phyloP scores from a whole-genome alignment of 23 red algal genomes.

The Gracilaria gracilis region DNA sequence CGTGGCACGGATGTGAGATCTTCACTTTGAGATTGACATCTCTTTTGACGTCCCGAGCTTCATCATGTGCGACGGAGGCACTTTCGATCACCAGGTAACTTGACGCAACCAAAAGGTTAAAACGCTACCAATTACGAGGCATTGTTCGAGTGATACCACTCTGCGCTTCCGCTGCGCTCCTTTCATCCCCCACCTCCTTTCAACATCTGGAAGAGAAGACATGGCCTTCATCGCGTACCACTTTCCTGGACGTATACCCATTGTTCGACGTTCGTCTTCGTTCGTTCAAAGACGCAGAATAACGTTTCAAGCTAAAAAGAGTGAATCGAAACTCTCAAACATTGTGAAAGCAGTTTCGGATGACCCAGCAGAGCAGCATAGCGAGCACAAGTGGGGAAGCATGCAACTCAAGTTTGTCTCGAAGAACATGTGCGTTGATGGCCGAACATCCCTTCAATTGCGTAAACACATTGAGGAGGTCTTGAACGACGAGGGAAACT shows the following conservation, averaged over 20 bases:
- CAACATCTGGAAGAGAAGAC: neutral
- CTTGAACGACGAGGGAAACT: slow-evolving; percentile 44
- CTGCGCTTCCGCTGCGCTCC: too few relatives aligned
- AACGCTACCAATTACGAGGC: too few relatives aligned
- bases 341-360: neutral
- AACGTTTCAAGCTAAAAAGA: neutral
- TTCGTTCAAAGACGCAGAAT: neutral
- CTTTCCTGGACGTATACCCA: neutral
- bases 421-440: slow-evolving; percentile 34
- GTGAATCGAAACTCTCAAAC: neutral
- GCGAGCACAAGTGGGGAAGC: slow-evolving; percentile 18
- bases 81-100: too few relatives aligned
- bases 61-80: too few relatives aligned
- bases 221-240: neutral
- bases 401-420: slow-evolving; percentile 65
- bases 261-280: neutral
- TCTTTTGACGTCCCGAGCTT: too few relatives aligned
- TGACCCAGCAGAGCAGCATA: neutral
- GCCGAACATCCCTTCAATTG: slow-evolving; percentile 33
- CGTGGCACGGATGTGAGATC: neutral
- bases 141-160: too few relatives aligned
- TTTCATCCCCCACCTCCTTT: neutral
- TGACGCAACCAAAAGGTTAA: too few relatives aligned
- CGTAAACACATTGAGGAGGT: slow-evolving; percentile 47
- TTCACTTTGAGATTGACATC: too few relatives aligned